Base-by-base conservation (phyloP, 1,284 basidiomycete species). In the Cryptococcus floricola region DNA sequence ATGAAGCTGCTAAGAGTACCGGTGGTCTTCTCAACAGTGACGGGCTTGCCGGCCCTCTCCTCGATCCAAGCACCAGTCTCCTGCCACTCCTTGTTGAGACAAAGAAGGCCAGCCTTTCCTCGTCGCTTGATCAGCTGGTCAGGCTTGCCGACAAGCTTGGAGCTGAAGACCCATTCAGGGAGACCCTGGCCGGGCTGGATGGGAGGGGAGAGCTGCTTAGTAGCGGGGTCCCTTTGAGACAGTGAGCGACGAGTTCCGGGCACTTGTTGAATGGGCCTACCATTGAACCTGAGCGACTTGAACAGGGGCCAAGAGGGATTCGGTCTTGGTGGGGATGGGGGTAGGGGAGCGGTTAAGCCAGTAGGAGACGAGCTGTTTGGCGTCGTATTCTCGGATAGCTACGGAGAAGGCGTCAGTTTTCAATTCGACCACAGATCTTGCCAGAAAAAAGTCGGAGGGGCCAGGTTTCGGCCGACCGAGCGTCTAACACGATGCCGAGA, bases 81-180 rank as follows among this genome's bases (percentile, higher is more conserved):
- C 46, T 86, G 81, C 91, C 91, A 98, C 50, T 84, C 82, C 81
- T 94, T 94, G 85, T 98, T 98, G 66, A 98, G 84, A 49, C 86
- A 86, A 57, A 98, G 85, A 27, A 98, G 84, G 65, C 95, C 95
- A 34, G 93, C 92, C 85, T 98, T 98, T 69, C 96, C 96, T 67
- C 96, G 88, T 70, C 95, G 89, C 83, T 98, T 98, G 85, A 98
- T 98, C 77, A 98, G 87, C 81, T 98, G 94, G 81, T 98, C 96
- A 50, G 90, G 90, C 80, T 95, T 93, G 28, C 86, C 89, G 71
- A 95, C 91, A 74, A 94, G 88, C 82, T 92, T 91, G 67, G 86
- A 71, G 71, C 80, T 83, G 81, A 87, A 87, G 55, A 98, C 89
- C 94, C 94, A 91, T 62, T 82, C 77, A 47, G 88, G 89, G 59